A percentile compares a stretch with the other conserved stretches of the same genome.
phyloP scores from a whole-genome alignment of 2,329 filamentous ascomycete species.

The Epichloe uncinata region DNA sequence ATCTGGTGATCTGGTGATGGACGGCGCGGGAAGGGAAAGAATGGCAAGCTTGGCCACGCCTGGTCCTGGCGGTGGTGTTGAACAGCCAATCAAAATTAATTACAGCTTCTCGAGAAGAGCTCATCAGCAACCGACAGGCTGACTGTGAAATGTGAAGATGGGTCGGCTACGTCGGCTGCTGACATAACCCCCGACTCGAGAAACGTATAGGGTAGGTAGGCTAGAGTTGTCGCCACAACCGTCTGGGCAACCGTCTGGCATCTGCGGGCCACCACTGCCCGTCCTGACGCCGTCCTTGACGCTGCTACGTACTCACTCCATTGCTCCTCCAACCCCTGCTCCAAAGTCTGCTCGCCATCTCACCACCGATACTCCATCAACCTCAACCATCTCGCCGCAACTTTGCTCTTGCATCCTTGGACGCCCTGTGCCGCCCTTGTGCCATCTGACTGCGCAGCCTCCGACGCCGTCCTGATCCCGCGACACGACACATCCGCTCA shows the following conservation, averaged over 20 bases:
- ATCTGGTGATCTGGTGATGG: background rate
- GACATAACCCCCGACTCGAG: background rate
- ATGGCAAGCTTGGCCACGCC: background rate
- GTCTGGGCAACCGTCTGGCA: background rate
- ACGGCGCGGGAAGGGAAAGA: background rate
- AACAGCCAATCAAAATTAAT: no score
- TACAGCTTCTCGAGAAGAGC: background rate
- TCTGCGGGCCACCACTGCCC: background rate
- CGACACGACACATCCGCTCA: background rate
- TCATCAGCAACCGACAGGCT: background rate
- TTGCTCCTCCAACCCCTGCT: background rate
- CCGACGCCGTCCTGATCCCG: background rate
- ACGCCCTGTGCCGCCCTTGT: background rate
- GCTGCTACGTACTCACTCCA: background rate
- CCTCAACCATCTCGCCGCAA: slow-evolving; percentile 1
- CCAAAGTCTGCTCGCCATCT: background rate
- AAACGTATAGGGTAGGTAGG: background rate
- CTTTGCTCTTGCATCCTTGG: background rate
- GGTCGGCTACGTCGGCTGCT: background rate
- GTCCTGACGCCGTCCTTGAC: background rate
- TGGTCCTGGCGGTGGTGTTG: background rate
- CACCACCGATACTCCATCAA: background rate
- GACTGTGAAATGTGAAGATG: background rate
- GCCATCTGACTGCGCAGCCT: background rate
- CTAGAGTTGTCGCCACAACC: background rate